phyloP scores from a whole-genome alignment of 2,329 filamentous ascomycete genomes.

The Diaporthe nobilis region DNA sequence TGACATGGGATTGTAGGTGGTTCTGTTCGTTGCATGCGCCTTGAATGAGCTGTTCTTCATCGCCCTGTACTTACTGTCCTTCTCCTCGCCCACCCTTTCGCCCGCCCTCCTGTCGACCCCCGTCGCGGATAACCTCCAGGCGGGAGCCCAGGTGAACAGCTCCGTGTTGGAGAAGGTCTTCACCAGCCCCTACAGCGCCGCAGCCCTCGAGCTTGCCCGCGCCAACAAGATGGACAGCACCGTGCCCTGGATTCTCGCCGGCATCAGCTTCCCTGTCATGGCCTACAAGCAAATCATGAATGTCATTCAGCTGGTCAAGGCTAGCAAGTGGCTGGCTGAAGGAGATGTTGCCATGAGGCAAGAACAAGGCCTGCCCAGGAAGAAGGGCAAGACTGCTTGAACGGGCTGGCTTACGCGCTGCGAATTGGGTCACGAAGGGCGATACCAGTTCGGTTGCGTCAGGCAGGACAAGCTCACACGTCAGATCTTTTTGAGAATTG shows the following conservation, averaged over 20 bases:
- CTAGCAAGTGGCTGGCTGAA: constrained; percentile 91
- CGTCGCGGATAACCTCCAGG: constrained; percentile 68
- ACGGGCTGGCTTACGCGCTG: not conserved
- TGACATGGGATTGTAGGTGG: constrained; percentile 70
- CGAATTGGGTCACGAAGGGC: not conserved
- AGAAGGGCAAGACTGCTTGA: constrained; percentile 48
- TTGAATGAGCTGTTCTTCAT: constrained; percentile 99
- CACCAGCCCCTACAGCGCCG: constrained; percentile 90
- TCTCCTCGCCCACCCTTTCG: constrained; percentile 90
- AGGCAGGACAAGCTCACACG: not conserved
- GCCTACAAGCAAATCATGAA: constrained; percentile 94
- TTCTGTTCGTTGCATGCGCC: constrained; percentile 91
- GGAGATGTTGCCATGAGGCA: constrained; percentile 81
- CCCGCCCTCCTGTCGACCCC: constrained; percentile 80
- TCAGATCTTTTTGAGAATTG: not conserved
- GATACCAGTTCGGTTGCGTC: not conserved
- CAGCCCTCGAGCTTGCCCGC: constrained; percentile 90
- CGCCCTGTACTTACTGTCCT: constrained; percentile 95
- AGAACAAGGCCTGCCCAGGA: constrained; percentile 67
- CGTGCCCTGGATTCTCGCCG: constrained; percentile 84
- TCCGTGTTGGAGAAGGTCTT: constrained; percentile 82
- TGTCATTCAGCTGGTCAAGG: constrained; percentile 92
- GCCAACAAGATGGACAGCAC: constrained; percentile 84
- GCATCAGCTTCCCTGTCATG: constrained; percentile 89
- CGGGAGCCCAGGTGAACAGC: constrained; percentile 78